These are phyloP conservation scores for Lactarius sp. DNA, from an alignment of 768 basidiomycete genomes.

Conservation along the genomic window DNA sequence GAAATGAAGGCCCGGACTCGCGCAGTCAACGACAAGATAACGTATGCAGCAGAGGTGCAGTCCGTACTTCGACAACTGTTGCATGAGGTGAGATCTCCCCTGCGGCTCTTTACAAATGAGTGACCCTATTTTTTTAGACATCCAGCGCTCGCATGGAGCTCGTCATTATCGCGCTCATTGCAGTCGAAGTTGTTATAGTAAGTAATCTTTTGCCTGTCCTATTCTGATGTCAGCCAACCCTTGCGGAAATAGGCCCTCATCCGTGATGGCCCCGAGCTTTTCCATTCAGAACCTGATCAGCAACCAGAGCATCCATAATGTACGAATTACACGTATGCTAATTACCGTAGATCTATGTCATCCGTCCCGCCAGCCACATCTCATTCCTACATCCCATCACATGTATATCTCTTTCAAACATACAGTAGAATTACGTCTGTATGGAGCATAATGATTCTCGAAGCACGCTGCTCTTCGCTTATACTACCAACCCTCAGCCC, in stretches of 20 bases:
- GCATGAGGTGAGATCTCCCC: slow-evolving; percentile 15
- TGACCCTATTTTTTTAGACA: slow-evolving; percentile 46
- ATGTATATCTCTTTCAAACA: neutral
- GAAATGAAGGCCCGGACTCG: slow-evolving; percentile 81
- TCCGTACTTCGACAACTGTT: slow-evolving; percentile 69
- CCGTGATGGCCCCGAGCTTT: slow-evolving; percentile 73
- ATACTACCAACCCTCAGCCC: neutral
- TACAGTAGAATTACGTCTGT: slow-evolving; percentile 1
- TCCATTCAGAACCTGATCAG: slow-evolving; percentile 34
- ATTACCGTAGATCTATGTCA: neutral
- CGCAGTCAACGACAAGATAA: slow-evolving; percentile 87
- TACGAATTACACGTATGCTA: neutral
- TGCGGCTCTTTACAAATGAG: slow-evolving; percentile 7
- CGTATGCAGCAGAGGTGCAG: slow-evolving; percentile 86
- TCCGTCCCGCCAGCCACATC: slow-evolving; percentile 1
- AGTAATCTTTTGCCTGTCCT: slow-evolving; percentile 28
- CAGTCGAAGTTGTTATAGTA: slow-evolving; percentile 91
- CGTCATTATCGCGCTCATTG: slow-evolving; percentile 91
- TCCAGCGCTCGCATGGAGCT: slow-evolving; percentile 91
- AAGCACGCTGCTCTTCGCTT: neutral
- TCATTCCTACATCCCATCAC: neutral
- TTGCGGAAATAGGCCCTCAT: slow-evolving; percentile 53
- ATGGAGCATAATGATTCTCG: neutral
- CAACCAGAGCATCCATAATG: slow-evolving; percentile 2
- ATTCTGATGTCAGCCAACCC: neutral